Evolutionary conservation across 1,139 yeast genomes (phyloP).

Genomic region (Diutina sp.): DNA sequence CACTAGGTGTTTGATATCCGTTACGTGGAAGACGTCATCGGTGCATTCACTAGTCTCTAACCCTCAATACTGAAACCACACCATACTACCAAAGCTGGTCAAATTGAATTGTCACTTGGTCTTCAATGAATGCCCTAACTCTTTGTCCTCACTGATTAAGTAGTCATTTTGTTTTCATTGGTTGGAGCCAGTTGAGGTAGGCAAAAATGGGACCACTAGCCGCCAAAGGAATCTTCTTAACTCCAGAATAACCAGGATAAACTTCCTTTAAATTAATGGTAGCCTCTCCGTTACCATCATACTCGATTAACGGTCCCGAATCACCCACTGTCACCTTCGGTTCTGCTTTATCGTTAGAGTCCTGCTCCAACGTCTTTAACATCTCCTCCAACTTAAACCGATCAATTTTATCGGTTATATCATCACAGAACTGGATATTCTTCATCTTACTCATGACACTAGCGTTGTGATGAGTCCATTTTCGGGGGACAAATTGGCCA

Average conservation of each 20-base stretch:
- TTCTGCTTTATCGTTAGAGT: background rate
- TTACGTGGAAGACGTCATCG: too few species aligned
- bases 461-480: background rate
- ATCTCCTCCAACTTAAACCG: background rate
- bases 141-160: too few species aligned
- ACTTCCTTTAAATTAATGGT: background rate
- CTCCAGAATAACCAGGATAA: background rate
- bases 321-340: background rate
- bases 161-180: too few species aligned
- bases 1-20: too few species aligned
- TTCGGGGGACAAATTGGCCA: background rate
- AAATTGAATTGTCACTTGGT: too few species aligned
- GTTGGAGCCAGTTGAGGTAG: background rate
- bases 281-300: background rate
- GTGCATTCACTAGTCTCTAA: too few species aligned
- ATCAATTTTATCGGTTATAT: background rate
- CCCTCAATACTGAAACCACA: too few species aligned
- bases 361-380: background rate
- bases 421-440: background rate
- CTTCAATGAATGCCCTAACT: too few species aligned
- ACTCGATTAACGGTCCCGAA: background rate
- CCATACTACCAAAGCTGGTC: too few species aligned
- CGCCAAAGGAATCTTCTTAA: background rate
- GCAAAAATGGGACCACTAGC: background rate
- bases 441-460: background rate